Base-by-base conservation (phyloP, 257 asterid genomes). In the Solanum bulbocastanum region DNA sequence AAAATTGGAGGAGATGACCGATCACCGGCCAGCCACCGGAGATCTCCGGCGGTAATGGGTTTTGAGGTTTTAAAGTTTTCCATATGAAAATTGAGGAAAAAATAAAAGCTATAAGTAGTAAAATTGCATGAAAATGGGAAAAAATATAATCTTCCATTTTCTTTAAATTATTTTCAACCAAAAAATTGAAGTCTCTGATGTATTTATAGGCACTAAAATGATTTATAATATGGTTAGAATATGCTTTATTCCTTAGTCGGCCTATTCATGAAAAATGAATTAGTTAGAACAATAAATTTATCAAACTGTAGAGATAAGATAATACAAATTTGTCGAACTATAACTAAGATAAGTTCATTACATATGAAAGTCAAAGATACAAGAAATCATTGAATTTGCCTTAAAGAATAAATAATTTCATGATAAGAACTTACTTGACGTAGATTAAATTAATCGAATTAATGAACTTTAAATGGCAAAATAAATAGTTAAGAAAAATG, bases 21-120 rank as follows among this genome's bases (percentile, higher is more conserved):
- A 89, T 86, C 13, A 89, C 40, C 1, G 90, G 90, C 89, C 87
- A 89, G 23, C 85, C 73, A 14, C 90, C 90, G 40, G 81, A 62
- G 20, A 88, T 86, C 46, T 86, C 86, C 2, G 89, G 89, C 18
- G 85, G 87, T 1, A 71, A n/a, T 32, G 22, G 20, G 5, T 16
- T 81, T 44, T 46, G 85, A 81, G 60, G 5, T 42, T 79, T 15
- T 44, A 3, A 16, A 27, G 18, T 0, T 44, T 79, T 79, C 66
- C 66, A 44, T 79, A 79, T 79, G 66, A 79, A 44, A 27, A 79
- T 79, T 33, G 85, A 79, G 40, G 35, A 44, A 27, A 79, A 8
- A 25, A 60, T 6, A 25, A 79, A 27, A 27, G 5, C 14, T 79
- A 79, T 15, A 0, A 79, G 39, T 27, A 16, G 10, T 79, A 11